Conservation (phyloP, 306 rosid species). For the Clitoria ternatea region DNA sequence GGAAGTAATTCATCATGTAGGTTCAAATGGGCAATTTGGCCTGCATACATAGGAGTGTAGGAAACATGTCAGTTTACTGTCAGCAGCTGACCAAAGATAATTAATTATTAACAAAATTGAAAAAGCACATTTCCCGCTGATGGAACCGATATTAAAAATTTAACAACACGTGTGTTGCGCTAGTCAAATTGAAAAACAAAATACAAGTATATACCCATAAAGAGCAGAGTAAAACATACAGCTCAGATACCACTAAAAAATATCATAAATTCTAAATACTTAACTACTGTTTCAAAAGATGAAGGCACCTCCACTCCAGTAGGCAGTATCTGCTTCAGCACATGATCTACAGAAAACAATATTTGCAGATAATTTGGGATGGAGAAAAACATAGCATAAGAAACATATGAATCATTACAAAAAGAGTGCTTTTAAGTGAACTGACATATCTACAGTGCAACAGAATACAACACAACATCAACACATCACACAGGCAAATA, state of each 20-base stretch:
- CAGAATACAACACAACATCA: background rate
- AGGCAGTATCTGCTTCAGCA: slow-evolving; percentile 86
- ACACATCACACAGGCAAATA: background rate
- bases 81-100: slow-evolving; percentile 20
- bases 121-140: background rate
- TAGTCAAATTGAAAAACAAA: background rate
- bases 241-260: slow-evolving; percentile 17
- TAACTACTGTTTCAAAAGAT: slow-evolving; percentile 93
- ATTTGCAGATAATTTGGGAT: background rate
- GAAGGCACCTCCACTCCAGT: slow-evolving; percentile 84
- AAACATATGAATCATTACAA: slow-evolving; percentile 15
- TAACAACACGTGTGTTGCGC: background rate
- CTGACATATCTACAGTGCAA: background rate
- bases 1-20: slow-evolving; percentile 83
- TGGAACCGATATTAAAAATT: background rate
- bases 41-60: slow-evolving; percentile 47
- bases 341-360: slow-evolving; percentile 58
- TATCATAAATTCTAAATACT: slow-evolving; percentile 42
- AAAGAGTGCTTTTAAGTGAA: background rate
- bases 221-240: slow-evolving; percentile 4
- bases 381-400: background rate
- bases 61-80: slow-evolving; percentile 30
- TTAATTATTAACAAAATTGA: slow-evolving; percentile 2
- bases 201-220: slow-evolving; percentile 4
- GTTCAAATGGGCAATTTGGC: slow-evolving; percentile 94